Base-by-base conservation (phyloP, 139 green algal genomes). In the Nannochloris sp. region DNA sequence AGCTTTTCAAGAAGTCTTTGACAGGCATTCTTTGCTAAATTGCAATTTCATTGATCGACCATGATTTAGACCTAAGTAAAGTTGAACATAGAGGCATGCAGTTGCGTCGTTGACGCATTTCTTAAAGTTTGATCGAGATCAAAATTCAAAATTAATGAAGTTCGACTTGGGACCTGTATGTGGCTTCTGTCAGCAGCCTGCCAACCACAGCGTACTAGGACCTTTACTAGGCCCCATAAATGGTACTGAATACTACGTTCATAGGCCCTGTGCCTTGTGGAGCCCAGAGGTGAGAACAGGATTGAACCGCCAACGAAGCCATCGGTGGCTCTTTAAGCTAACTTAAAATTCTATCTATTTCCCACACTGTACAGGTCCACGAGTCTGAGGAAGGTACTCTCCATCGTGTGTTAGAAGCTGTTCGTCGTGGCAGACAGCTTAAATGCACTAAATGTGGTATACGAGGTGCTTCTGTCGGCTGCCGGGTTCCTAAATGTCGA, bases 261-360 rank as follows among this genome's bases (percentile, higher is more conserved):
- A 92, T 51, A 67, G 73, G 0, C 57, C 77, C 3, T 92, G 86
- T 46, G 84, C 83, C 0, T 42, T 91, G 8, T 92, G 86, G 86
- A 81, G 69, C 36, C 69, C 75, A 4, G 76, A 88, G 74, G 84
- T 89, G 34, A 6, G 62, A 34, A 4, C 14, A 36, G 15, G 19
- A 29, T 24, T 36, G 46, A 36, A 34, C 25, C 23, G 4, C 24
- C 32, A n/a, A n/a, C n/a, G n/a, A n/a, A n/a, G n/a, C n/a, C n/a
- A 12, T 45, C n/a, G 2, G 9, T 45, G 37, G 12, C 37, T 45
- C 37, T 45, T n/a, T n/a, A n/a, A n/a, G n/a, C n/a, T n/a, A n/a
- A n/a, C n/a, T n/a, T n/a, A n/a, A n/a, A n/a, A n/a, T n/a, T n/a
- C n/a, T n/a, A n/a, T n/a, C n/a, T 12, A 45, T 19, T 12, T 45